A percentile compares a stretch with the other conserved stretches of the same genome.
These are phyloP conservation scores for Podospora appendiculata DNA, from an alignment of 495 filamentous ascomycete genomes.

Conservation along the genomic window DNA sequence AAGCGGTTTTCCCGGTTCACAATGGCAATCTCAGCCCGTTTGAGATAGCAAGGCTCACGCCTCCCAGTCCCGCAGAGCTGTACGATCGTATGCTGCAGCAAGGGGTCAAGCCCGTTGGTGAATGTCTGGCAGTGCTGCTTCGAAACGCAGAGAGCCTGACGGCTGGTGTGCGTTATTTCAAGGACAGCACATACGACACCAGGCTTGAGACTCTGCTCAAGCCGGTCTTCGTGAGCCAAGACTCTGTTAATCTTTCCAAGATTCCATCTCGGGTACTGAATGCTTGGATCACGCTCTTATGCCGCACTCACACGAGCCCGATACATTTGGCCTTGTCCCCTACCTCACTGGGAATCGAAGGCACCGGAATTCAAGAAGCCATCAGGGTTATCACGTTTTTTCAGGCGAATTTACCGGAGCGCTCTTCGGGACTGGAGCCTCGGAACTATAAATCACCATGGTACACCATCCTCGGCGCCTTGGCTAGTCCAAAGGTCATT, in stretches of 20 bases:
- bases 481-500: constrained; percentile 12
- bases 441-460: constrained; percentile 13
- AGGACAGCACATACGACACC: constrained; percentile 19
- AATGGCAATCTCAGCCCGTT: constrained; percentile 35
- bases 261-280: constrained; percentile 21
- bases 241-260: background rate
- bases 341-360: background rate
- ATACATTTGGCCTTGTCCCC: background rate
- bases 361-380: constrained; percentile 7
- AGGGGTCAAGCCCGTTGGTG: constrained; percentile 25
- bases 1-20: constrained; percentile 27
- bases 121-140: constrained; percentile 28
- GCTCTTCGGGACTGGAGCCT: too few species aligned
- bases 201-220: constrained; percentile 3
- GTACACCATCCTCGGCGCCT: constrained; percentile 17
- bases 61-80: constrained; percentile 27
- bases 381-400: constrained; percentile 10
- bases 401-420: too few species aligned
- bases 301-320: constrained; percentile 19
- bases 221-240: background rate
- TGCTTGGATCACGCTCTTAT: constrained; percentile 33
- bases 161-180: constrained; percentile 26
- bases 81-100: constrained; percentile 30
- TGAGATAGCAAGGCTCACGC: constrained; percentile 31
- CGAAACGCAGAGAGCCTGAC: constrained; percentile 21